Evolutionary conservation across 805 yeast species (phyloP).

Genomic region (Hanseniaspora clermontiae): DNA sequence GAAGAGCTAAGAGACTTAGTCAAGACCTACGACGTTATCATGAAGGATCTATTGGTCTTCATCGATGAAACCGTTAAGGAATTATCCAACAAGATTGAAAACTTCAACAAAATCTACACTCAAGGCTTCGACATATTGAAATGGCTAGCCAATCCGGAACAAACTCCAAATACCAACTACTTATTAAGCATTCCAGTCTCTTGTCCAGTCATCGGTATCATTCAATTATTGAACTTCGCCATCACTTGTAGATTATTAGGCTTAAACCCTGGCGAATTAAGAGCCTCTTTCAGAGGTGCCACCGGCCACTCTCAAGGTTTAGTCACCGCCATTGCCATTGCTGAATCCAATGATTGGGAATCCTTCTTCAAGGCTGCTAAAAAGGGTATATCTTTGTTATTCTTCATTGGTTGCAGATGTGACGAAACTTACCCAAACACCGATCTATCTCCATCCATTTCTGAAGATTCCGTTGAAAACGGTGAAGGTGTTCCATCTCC

Average conservation of each 20-base stretch:
- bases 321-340: conserved; percentile 83
- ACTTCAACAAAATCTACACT: conserved; percentile 76
- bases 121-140: conserved; percentile 80
- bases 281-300: conserved; percentile 52
- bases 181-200: conserved; percentile 83
- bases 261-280: conserved; percentile 76
- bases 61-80: conserved; percentile 56
- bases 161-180: conserved; percentile 82
- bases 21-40: conserved; percentile 60
- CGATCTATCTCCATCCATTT: conserved; percentile 81
- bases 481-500: conserved; percentile 97
- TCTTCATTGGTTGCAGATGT: conserved; percentile 89
- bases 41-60: conserved; percentile 55
- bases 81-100: conserved; percentile 58
- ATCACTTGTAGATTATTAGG: conserved; percentile 77
- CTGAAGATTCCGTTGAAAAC: conserved; percentile 81
- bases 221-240: conserved; percentile 87
- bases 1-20: conserved; percentile 86
- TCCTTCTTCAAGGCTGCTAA: conserved; percentile 58
- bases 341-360: conserved; percentile 74
- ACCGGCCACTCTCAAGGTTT: conserved; percentile 89
- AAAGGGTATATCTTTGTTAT: conserved; percentile 72
- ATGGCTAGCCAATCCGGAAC: conserved; percentile 78
- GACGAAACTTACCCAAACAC: conserved; percentile 85
- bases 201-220: conserved; percentile 93